A percentile compares a stretch with the other conserved stretches of the same genome.
Evolutionary conservation across 441 rosid species (phyloP).

Genomic region (Adansonia gregorii): DNA sequence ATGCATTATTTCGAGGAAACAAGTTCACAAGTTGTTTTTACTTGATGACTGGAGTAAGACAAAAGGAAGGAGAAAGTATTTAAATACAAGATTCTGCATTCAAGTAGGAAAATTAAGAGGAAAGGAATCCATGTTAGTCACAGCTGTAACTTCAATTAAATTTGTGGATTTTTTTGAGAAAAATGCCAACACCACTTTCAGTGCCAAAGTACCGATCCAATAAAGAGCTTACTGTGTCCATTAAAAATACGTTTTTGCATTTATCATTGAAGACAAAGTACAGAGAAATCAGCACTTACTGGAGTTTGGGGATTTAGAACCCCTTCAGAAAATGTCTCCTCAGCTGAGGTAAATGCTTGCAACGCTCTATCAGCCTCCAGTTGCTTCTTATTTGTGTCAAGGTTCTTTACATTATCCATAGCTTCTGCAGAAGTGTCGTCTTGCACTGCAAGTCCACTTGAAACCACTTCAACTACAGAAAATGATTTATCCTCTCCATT

Average conservation of each 20-base stretch:
- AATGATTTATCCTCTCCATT: constrained; percentile 17
- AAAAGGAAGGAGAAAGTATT: neutral
- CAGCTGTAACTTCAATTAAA: neutral
- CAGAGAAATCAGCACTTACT: constrained; percentile 16
- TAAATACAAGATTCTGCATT: neutral
- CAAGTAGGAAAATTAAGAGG: neutral
- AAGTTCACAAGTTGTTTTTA: neutral
- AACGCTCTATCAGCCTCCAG: constrained; percentile 23
- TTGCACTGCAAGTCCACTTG: constrained; percentile 20
- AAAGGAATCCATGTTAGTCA: constrained; percentile 4
- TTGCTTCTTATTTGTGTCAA: constrained; percentile 23
- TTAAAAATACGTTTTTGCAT: constrained; percentile 13
- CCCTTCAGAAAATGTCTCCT: constrained; percentile 22
- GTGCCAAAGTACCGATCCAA: neutral
- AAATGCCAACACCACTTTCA: neutral
- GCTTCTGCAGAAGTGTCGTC: constrained; percentile 17
- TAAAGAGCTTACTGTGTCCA: neutral
- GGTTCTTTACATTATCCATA: constrained; percentile 20
- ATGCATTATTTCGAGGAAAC: neutral
- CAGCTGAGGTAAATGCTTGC: constrained; percentile 3
- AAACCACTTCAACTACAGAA: constrained; percentile 22
- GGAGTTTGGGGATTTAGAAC: neutral
- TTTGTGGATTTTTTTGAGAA: constrained; percentile 11
- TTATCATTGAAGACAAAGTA: neutral
- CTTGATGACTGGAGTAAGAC: neutral